Percentiles rank a stretch among this genome's conserved stretches.
Evolutionary conservation across 805 yeast species (phyloP).

Genomic region (Candida saitoana): DNA sequence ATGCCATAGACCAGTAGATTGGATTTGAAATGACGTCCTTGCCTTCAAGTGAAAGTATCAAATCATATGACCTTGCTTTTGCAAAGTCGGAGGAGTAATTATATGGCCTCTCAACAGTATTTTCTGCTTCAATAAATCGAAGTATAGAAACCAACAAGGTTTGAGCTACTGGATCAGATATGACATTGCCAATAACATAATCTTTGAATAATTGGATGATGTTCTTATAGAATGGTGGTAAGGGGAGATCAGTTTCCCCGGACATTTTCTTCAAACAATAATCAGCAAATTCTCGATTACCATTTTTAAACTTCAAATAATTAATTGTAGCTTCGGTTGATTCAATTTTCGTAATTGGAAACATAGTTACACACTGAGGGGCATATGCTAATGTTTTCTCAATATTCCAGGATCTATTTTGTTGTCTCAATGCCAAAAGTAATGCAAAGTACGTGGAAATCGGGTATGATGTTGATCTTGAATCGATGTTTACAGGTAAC

Average conservation of each 20-base stretch:
- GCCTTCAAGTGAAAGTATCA: constrained; percentile 30
- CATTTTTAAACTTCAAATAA: constrained; percentile 18
- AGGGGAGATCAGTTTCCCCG: constrained; percentile 4
- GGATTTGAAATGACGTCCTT: constrained; percentile 43
- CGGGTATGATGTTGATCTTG: constrained; percentile 11
- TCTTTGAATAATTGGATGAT: constrained; percentile 47
- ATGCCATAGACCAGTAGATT: constrained; percentile 43
- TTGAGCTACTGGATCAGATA: constrained; percentile 42
- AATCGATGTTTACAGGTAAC: constrained; percentile 8
- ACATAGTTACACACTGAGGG: constrained; percentile 30
- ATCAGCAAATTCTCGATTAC: constrained; percentile 17
- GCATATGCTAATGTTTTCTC: constrained; percentile 24
- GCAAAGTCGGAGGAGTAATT: constrained; percentile 41
- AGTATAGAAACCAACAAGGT: constrained; percentile 41
- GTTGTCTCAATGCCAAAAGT: constrained; percentile 48
- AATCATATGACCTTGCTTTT: constrained; percentile 49
- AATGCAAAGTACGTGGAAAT: constrained; percentile 35
- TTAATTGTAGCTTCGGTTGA: constrained; percentile 13
- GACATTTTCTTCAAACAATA: constrained; percentile 13
- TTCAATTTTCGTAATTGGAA: constrained; percentile 21
- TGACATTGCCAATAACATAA: constrained; percentile 52
- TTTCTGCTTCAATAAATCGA: constrained; percentile 21
- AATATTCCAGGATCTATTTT: constrained; percentile 43
- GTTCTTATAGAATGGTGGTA: constrained; percentile 24
- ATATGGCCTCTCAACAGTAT: not conserved